Percentiles rank a stretch among this genome's conserved stretches.
phyloP scores from a whole-genome alignment of 2,329 filamentous ascomycete species.

The Colletotrichum aenigma region DNA sequence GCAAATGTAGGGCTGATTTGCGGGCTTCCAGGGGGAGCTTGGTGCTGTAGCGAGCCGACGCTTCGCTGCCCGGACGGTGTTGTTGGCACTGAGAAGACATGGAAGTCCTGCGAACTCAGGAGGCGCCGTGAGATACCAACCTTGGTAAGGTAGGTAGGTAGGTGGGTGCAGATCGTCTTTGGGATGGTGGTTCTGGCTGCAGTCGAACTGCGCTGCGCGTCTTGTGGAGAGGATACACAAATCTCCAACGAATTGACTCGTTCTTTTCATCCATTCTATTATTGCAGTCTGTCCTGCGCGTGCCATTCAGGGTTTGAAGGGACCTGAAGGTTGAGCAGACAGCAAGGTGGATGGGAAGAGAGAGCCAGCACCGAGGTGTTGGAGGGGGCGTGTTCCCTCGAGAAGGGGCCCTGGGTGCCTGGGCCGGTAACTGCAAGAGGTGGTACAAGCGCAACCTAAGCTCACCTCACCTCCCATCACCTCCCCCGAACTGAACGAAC shows the following conservation, averaged over 20 bases:
- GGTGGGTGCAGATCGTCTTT: background rate
- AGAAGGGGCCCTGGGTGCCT: background rate
- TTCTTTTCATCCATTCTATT: background rate
- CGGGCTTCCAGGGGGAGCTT: constrained; percentile 7
- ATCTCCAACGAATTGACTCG: background rate
- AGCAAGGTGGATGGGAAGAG: background rate
- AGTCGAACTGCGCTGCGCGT: background rate
- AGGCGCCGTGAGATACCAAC: background rate
- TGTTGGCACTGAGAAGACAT: background rate
- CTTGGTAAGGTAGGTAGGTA: background rate
- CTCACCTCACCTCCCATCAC: background rate
- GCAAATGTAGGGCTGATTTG: constrained; percentile 15
- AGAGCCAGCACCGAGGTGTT: background rate
- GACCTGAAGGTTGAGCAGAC: background rate
- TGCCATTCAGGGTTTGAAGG: background rate
- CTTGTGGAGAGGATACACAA: background rate
- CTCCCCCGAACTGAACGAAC: background rate
- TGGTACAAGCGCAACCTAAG: constrained; percentile 9
- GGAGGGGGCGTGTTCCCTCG: constrained; percentile 11
- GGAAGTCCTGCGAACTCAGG: background rate
- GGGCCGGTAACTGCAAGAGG: background rate
- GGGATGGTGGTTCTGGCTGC: background rate
- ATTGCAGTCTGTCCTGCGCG: background rate
- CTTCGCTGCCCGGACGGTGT: background rate
- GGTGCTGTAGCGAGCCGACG: constrained; percentile 10